Percentiles rank a stretch among this genome's conserved stretches.
Evolutionary conservation across 768 basidiomycete genomes (phyloP).

Genomic region (Strobilomyces dryophilus): DNA sequence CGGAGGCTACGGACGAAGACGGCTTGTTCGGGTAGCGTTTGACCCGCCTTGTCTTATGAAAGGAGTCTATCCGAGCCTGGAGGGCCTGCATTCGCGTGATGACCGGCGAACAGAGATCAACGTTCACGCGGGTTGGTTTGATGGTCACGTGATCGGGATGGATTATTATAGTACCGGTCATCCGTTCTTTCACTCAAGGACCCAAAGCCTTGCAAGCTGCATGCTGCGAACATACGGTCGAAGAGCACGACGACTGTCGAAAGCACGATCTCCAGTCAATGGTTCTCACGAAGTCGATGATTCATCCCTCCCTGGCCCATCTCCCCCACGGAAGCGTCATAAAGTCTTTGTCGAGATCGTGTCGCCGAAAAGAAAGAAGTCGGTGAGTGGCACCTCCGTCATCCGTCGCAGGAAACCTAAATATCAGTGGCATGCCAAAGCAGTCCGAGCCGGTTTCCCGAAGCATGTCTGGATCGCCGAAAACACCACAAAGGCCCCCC

Average conservation of each 20-base stretch:
- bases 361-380: constrained; percentile 4
- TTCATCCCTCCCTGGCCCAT: background rate
- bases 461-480: background rate
- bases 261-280: background rate
- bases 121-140: too few species aligned
- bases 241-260: constrained; percentile 18
- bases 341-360: constrained; percentile 31
- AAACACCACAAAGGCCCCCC: constrained; percentile 17
- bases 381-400: background rate
- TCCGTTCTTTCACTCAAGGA: too few species aligned
- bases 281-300: background rate
- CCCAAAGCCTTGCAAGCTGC: background rate
- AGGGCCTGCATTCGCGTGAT: constrained; percentile 43
- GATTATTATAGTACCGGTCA: background rate
- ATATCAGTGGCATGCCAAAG: background rate
- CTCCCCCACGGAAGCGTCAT: constrained; percentile 28
- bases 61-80: constrained; percentile 62
- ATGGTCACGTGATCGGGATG: constrained; percentile 1
- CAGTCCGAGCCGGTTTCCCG: background rate
- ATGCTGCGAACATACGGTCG: constrained; percentile 38
- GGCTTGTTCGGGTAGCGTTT: constrained; percentile 47
- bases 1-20: constrained; percentile 40
- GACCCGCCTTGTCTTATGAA: constrained; percentile 56
- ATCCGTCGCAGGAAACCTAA: background rate
- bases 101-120: too few species aligned